phyloP scores from a whole-genome alignment of 2,329 filamentous ascomycete genomes.

The Aspergillus pseudoglaucus region DNA sequence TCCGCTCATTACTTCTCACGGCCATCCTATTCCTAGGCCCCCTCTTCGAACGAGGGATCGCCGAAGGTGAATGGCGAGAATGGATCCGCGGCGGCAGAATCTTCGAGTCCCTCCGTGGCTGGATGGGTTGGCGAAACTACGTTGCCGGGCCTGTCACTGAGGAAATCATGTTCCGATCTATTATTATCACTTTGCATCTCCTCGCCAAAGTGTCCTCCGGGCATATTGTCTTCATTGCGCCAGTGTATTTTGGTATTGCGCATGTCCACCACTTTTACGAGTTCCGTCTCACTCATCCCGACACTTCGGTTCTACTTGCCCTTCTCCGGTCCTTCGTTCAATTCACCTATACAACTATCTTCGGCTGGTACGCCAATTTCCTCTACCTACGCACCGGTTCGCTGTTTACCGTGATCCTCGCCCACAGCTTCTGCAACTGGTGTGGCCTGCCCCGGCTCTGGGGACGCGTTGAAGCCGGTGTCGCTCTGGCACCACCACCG shows the following conservation, averaged over 20 bases:
- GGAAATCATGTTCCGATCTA: constrained; percentile 86
- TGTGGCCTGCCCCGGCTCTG: constrained; percentile 83
- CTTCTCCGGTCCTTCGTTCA: constrained; percentile 72
- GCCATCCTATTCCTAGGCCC: constrained; percentile 75
- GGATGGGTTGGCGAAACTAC: constrained; percentile 80
- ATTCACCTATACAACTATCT: constrained; percentile 83
- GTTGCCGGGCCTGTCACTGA: constrained; percentile 85
- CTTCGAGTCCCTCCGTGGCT: constrained; percentile 59
- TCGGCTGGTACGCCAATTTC: constrained; percentile 90
- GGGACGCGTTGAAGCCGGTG: constrained; percentile 60
- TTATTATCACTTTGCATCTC: constrained; percentile 75
- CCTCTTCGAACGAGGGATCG: constrained; percentile 69
- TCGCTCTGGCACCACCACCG: constrained; percentile 30
- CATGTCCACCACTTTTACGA: constrained; percentile 97
- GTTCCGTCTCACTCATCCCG: constrained; percentile 73
- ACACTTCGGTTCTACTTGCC: constrained; percentile 56
- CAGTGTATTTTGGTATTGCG: constrained; percentile 84
- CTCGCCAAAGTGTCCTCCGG: constrained; percentile 54
- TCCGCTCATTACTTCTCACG: constrained; percentile 62
- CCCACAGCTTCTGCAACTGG: constrained; percentile 87
- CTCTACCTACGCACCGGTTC: constrained; percentile 80
- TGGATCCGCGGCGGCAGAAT: constrained; percentile 56
- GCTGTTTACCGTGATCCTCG: constrained; percentile 64
- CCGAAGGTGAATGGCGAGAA: constrained; percentile 62
- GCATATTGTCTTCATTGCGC: constrained; percentile 69